Base-by-base conservation (phyloP, 2,329 filamentous ascomycete species). In the Talaromyces sp. region DNA sequence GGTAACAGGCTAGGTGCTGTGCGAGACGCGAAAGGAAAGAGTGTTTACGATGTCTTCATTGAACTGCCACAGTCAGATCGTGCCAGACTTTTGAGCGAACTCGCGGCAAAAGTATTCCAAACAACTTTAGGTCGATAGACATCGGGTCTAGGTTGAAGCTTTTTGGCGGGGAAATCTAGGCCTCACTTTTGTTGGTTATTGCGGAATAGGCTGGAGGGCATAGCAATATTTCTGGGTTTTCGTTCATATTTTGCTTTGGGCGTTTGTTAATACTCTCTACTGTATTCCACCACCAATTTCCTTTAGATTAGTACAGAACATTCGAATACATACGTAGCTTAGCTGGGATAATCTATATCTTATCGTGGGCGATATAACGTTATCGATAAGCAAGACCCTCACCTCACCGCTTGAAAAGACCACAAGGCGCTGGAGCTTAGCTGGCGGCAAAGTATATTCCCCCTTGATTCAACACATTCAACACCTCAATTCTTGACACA, bases 1-100 rank as follows among this genome's bases (percentile, higher is more conserved):
- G 95, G 95, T 11, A 98, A 97, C 79, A 82, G 93, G 61, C 80
- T 98, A n/a, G 95, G 95, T 0, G 91, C 92, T 6, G 87, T 99
- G 22, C 84, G 95, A 65, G 95, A 99, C 79, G 88, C 91, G 36
- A 93, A 89, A 79, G 93, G 93, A 25, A 98, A 97, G 88, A 96
- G 92, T 74, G 95, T 99, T 5, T 98, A 96, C 78, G 84, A 88
- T 31, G 95, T 97, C 17, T 98, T 94, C 76, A 73, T 92, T 83
- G 91, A 97, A 72, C 82, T 99, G 73, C 93, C 93, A 60, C 90
- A 92, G 77, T 84, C 84, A 60, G 93, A 97, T 73, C 90, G 92
- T 74, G 88, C 92, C 63, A 88, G 88, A 76, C 78, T 99, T 72
- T 82, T 98, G 67, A 90, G 89, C 74, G 91, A 96, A 78, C 79